Percentiles rank a stretch among this genome's conserved stretches.
phyloP scores from a whole-genome alignment of 116 monocot species.

The Papilionanthe hybrid region DNA sequence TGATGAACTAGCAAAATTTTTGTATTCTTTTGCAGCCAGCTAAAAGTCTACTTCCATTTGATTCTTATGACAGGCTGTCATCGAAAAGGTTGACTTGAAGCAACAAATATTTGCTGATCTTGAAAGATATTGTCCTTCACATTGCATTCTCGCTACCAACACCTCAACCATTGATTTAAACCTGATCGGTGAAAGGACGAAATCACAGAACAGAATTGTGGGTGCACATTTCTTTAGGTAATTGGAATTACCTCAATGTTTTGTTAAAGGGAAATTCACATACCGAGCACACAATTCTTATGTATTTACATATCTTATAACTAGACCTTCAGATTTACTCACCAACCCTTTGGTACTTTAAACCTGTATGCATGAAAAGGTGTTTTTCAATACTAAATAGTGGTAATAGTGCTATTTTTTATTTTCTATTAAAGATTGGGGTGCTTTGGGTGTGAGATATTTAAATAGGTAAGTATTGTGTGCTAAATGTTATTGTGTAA shows the following conservation, averaged over 20 bases:
- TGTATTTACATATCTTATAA: too few species aligned
- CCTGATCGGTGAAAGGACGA: conserved; percentile 73
- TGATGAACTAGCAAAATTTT: background rate
- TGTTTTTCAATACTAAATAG: too few species aligned
- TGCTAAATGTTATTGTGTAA: background rate
- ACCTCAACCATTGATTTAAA: conserved; percentile 91
- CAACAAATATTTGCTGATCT: conserved; percentile 91
- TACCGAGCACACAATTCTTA: too few species aligned
- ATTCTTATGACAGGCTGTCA: conserved; percentile 59
- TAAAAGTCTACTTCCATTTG: background rate
- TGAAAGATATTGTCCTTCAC: conserved; percentile 65
- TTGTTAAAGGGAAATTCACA: background rate
- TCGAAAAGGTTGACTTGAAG: conserved; percentile 78
- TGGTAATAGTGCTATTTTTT: too few species aligned
- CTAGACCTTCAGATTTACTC: too few species aligned
- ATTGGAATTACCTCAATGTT: background rate
- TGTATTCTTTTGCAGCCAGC: background rate
- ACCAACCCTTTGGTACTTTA: too few species aligned
- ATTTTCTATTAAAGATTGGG: too few species aligned
- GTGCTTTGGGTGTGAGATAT: too few species aligned
- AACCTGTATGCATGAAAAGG: too few species aligned
- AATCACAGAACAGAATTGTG: conserved; percentile 64
- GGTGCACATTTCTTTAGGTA: conserved; percentile 98
- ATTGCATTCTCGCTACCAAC: conserved; percentile 83
- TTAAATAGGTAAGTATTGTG: too few species aligned